Evolutionary conservation across 2,329 filamentous ascomycete species (phyloP).

Genomic region (Hymenoscyphus fructigenus): DNA sequence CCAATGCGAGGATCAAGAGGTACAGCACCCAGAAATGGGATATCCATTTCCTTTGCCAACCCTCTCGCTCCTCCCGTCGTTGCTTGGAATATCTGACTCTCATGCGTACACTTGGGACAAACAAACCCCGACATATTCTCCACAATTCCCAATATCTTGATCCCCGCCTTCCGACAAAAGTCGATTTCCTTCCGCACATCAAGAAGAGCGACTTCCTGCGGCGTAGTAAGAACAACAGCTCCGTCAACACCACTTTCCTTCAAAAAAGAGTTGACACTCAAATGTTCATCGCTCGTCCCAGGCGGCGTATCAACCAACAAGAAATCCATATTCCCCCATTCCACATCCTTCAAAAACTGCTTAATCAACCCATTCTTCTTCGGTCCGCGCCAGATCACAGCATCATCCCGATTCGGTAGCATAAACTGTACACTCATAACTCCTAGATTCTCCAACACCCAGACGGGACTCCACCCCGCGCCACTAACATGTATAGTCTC

Average conservation of each 20-base stretch:
- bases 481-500: slow-evolving; percentile 92
- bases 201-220: slow-evolving; percentile 87
- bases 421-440: slow-evolving; percentile 99
- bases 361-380: slow-evolving; percentile 99
- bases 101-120: slow-evolving; percentile 83
- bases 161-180: slow-evolving; percentile 93
- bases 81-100: slow-evolving; percentile 82
- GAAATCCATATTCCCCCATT: slow-evolving; percentile 95
- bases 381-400: slow-evolving; percentile 93
- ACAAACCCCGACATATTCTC: slow-evolving; percentile 99
- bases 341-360: slow-evolving; percentile 95
- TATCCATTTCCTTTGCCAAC: slow-evolving; percentile 80
- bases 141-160: slow-evolving; percentile 81
- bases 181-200: slow-evolving; percentile 98
- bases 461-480: slow-evolving; percentile 91
- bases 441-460: slow-evolving; percentile 89
- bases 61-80: slow-evolving; percentile 84
- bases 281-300: slow-evolving; percentile 91
- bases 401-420: slow-evolving; percentile 89
- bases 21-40: slow-evolving; percentile 86
- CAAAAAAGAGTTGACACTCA: slow-evolving; percentile 88
- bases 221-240: slow-evolving; percentile 89
- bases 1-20: slow-evolving; percentile 91
- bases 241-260: slow-evolving; percentile 92
- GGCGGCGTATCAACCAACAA: slow-evolving; percentile 93